Evolutionary conservation across 257 asterid genomes (phyloP), one percentile per base, ranked within the genome.

Genomic region (Ehretia macrophylla): DNA sequence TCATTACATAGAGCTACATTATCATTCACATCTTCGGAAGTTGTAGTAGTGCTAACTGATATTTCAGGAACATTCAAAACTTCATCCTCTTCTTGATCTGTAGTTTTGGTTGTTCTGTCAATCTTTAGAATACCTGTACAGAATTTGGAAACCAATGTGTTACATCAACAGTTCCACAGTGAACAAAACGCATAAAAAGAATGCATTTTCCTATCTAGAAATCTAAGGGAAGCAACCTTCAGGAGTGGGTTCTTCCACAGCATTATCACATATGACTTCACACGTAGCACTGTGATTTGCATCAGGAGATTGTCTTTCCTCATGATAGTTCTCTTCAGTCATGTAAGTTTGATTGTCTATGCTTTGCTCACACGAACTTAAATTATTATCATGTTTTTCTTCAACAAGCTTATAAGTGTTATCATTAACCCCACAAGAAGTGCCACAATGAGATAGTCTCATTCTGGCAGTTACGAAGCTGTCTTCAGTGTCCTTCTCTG

Each of bases 401-500:
- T 59, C 79, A 62, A 62, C 67, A 56, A 39, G 37, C 60, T 27
- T 3, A 27, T 55, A 37, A 8, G 32, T n/a, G 39, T 32, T 42
- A 45, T 68, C 81, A 54, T 50, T 68, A 58, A 60, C 75, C 62
- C 44, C 66, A 45, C 65, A 72, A 60, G 59, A 48, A 50, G 59
- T 16, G 64, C 59, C 69, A 45, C 69, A 71, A 18, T 84, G 81
- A 62, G 95, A 77, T 44, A 72, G 70, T 52, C 75, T 78, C 75
- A 56, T 68, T 60, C 72, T 84, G 11, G 75, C 71, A 37, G 81
- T 71, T 57, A 78, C 35, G 55, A 75, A 77, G 59, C 68, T 62
- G 32, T 80, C 84, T 51, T 80, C 84, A 12, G 68, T 71, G 49
- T 59, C 59, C 58, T 70, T 75, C 59, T 81, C 72, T 5, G 94